Evolutionary conservation across 2,329 filamentous ascomycete species (phyloP).

Genomic region (Fusarium temperatum): DNA sequence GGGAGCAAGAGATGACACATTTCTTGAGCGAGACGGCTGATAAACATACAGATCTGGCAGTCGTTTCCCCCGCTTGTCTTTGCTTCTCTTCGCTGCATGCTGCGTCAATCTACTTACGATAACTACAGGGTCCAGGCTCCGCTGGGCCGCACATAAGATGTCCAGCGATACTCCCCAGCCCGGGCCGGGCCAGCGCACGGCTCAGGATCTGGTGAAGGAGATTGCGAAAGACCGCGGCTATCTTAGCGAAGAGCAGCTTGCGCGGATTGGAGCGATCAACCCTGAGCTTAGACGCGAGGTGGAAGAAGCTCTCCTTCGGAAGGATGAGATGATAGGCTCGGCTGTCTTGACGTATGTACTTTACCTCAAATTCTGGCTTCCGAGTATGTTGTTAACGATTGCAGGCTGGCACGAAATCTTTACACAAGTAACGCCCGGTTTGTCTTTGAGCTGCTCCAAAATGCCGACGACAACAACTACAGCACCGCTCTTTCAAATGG

Average conservation of each 20-base stretch:
- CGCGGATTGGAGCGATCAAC: constrained; percentile 23
- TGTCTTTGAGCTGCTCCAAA: constrained; percentile 63
- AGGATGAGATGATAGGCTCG: constrained; percentile 38
- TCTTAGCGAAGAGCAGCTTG: constrained; percentile 32
- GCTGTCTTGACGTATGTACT: constrained; percentile 34
- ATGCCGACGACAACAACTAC: constrained; percentile 62
- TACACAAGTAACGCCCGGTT: constrained; percentile 57
- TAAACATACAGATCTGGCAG: background rate
- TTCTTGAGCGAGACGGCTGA: background rate
- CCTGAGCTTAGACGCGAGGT: constrained; percentile 29
- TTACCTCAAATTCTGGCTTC: background rate
- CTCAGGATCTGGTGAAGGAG: constrained; percentile 29
- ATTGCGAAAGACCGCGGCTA: constrained; percentile 37
- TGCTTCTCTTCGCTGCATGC: background rate
- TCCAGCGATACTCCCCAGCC: background rate
- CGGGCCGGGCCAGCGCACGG: background rate
- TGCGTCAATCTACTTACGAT: background rate
- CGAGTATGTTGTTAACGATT: background rate
- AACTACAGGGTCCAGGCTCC: constrained; percentile 2
- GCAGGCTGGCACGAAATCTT: constrained; percentile 53
- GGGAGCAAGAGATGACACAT: background rate
- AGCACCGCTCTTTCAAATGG: constrained; percentile 24
- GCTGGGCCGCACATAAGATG: background rate
- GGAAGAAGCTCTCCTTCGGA: constrained; percentile 34
- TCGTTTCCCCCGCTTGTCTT: background rate